Conservation (phyloP, 202 grass and related monocot genomes). For the Cymbopogon flexuosus region DNA sequence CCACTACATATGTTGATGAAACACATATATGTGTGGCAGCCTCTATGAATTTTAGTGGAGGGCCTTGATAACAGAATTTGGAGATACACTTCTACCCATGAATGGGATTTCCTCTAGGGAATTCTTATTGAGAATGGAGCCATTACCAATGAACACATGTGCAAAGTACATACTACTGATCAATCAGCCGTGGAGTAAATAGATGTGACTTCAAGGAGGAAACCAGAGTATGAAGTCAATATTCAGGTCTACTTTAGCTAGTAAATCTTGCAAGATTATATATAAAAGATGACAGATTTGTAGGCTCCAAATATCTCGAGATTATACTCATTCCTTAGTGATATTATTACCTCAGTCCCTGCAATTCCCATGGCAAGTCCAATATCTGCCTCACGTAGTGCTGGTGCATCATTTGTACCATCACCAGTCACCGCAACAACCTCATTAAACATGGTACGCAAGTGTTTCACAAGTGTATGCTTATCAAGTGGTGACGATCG, state of each 20-base stretch:
- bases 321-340: neutral
- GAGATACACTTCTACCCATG: neutral
- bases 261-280: neutral
- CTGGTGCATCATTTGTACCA: slow-evolving; percentile 88
- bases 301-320: neutral
- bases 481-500: slow-evolving; percentile 77
- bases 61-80: neutral
- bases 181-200: neutral
- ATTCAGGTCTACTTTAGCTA: neutral
- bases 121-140: neutral
- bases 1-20: neutral
- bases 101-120: neutral
- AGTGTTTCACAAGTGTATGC: slow-evolving; percentile 53
- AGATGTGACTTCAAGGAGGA: neutral
- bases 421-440: slow-evolving; percentile 94
- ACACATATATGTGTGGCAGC: neutral
- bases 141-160: neutral
- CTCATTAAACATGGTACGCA: slow-evolving; percentile 65
- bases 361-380: slow-evolving; percentile 94
- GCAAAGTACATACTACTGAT: neutral
- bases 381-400: slow-evolving; percentile 85
- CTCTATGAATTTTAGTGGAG: neutral
- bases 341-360: slow-evolving; percentile 68
- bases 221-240: neutral
- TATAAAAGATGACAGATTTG: neutral